Evolutionary conservation across 1,284 basidiomycete genomes (phyloP).

Genomic region (Fistulinella cinereoalba): DNA sequence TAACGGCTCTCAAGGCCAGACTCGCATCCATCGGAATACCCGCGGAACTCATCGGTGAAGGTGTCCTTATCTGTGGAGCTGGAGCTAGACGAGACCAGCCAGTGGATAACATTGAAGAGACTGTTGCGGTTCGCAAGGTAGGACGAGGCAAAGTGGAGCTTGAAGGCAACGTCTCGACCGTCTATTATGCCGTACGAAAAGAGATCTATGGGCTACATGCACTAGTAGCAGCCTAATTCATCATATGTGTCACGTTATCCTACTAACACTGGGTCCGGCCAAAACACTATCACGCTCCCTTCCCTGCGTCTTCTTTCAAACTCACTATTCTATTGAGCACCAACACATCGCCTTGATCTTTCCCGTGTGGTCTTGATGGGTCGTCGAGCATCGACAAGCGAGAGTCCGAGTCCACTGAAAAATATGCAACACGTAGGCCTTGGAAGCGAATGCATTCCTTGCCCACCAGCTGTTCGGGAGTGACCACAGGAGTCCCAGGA

Average conservation of each 20-base stretch:
- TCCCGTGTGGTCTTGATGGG: conserved; percentile 41
- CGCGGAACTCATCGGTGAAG: conserved; percentile 91
- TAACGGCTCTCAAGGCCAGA: conserved; percentile 80
- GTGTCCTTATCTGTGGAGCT: conserved; percentile 88
- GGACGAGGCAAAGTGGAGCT: conserved; percentile 81
- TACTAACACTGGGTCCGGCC: background rate
- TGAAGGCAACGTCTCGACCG: conserved; percentile 84
- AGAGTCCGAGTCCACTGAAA: conserved; percentile 88
- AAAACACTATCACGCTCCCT: conserved; percentile 36
- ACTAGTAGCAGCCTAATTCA: conserved; percentile 67
- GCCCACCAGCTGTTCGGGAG: conserved; percentile 81
- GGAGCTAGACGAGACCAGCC: conserved; percentile 48
- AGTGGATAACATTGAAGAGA: conserved; percentile 57
- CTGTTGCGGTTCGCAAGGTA: conserved; percentile 86
- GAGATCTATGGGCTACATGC: conserved; percentile 91
- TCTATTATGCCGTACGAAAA: conserved; percentile 83
- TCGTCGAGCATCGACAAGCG: conserved; percentile 63
- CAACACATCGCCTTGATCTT: conserved; percentile 69
- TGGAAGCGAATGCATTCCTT: conserved; percentile 97
- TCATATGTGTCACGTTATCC: conserved; percentile 13
- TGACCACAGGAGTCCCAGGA: conserved; percentile 63
- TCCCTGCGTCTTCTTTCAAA: conserved; percentile 95
- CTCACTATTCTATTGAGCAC: conserved; percentile 93
- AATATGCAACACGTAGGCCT: conserved; percentile 94
- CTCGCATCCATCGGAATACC: conserved; percentile 74